These are phyloP conservation scores for Ogataea populi-albae DNA, from an alignment of 805 yeast species.

Conservation along the genomic window DNA sequence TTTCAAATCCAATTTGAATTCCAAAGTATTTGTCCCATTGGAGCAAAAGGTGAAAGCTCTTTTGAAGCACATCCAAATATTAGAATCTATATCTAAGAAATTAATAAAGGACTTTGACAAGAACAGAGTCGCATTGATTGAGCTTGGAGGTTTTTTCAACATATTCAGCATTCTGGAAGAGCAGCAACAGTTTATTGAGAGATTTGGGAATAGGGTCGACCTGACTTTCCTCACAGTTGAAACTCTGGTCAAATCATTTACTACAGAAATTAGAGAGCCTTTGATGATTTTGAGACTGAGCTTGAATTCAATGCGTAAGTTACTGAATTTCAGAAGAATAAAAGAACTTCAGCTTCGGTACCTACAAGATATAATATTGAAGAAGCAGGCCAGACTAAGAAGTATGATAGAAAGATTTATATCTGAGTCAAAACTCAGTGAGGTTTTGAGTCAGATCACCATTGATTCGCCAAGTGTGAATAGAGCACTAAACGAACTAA, in stretches of 20 bases:
- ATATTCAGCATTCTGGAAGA: conserved; percentile 49
- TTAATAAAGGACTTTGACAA: conserved; percentile 39
- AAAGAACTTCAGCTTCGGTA: conserved; percentile 50
- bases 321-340: conserved; percentile 48
- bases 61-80: conserved; percentile 17
- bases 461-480: conserved; percentile 34
- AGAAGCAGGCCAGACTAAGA: conserved; percentile 36
- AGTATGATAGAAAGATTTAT: conserved; percentile 25
- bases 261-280: conserved; percentile 49
- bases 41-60: conserved; percentile 22
- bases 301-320: conserved; percentile 39
- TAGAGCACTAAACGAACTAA: conserved; percentile 28
- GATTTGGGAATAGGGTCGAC: conserved; percentile 53
- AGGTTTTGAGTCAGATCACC: conserved; percentile 21
- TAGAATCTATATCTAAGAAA: conserved; percentile 39
- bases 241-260: conserved; percentile 37
- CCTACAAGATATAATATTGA: conserved; percentile 35
- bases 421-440: conserved; percentile 24
- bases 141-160: conserved; percentile 56
- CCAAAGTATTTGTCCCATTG: conserved; percentile 25
- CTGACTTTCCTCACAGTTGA: conserved; percentile 49
- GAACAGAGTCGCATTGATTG: conserved; percentile 41
- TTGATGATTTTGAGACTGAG: conserved; percentile 47
- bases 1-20: conserved; percentile 26
- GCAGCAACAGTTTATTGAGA: conserved; percentile 38